Evolutionary conservation across 345 rosid genomes (phyloP).

Genomic region (Populus pruinosa): DNA sequence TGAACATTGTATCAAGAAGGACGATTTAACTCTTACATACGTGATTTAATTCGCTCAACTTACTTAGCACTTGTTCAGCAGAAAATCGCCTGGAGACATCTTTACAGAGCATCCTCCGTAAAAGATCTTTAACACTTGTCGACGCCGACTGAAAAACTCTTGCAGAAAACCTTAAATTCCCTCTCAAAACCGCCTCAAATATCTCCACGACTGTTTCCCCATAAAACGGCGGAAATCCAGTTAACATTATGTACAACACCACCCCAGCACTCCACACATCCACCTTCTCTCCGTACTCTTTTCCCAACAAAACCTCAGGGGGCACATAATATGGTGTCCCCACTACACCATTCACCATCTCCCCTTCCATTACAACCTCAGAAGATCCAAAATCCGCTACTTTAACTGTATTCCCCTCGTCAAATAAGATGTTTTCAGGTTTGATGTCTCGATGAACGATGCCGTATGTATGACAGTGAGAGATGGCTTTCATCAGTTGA

Average conservation of each 20-base stretch:
- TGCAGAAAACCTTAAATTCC: slow-evolving; percentile 63
- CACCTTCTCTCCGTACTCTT: slow-evolving; percentile 64
- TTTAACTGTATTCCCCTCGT: slow-evolving; percentile 33
- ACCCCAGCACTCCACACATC: slow-evolving; percentile 90
- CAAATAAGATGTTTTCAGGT: slow-evolving; percentile 67
- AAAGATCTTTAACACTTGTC: slow-evolving; percentile 52
- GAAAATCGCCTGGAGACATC: slow-evolving; percentile 71
- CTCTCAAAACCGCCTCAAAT: slow-evolving; percentile 62
- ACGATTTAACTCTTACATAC: neutral
- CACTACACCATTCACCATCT: slow-evolving; percentile 45
- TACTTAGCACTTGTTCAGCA: slow-evolving; percentile 74
- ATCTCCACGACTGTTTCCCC: slow-evolving; percentile 69
- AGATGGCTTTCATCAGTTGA: slow-evolving; percentile 52
- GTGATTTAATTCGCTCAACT: slow-evolving; percentile 9
- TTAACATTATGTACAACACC: slow-evolving; percentile 63
- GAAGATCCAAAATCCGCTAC: slow-evolving; percentile 81
- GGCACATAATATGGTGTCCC: slow-evolving; percentile 90
- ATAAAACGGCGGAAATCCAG: slow-evolving; percentile 70
- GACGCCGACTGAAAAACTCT: slow-evolving; percentile 47
- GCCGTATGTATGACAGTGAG: slow-evolving; percentile 63
- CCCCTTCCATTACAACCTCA: slow-evolving; percentile 25
- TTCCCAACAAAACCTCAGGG: slow-evolving; percentile 74
- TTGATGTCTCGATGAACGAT: slow-evolving; percentile 79
- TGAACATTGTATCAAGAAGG: too few relatives aligned
- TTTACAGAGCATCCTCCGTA: slow-evolving; percentile 75